Percentiles rank a stretch among this genome's conserved stretches.
These are phyloP conservation scores for Nepenthes gracilis DNA, from an alignment of 148 eudicot genomes.

Conservation along the genomic window DNA sequence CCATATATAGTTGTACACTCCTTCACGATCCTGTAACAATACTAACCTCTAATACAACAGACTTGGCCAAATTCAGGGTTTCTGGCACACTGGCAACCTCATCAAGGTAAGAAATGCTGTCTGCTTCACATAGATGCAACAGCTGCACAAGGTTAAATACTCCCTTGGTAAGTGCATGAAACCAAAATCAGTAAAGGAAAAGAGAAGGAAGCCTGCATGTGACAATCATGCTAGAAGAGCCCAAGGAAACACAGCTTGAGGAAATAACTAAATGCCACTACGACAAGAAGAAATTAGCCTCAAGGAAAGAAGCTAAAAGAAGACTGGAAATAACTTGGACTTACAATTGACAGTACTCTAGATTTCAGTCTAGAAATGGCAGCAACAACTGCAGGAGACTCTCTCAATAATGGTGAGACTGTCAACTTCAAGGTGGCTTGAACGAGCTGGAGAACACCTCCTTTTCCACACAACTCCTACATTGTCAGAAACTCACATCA, in stretches of 20 bases:
- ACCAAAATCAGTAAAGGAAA: no score
- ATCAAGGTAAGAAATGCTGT: conserved; percentile 78
- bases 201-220: no score
- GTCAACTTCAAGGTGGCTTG: conserved; percentile 51
- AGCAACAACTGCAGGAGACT: conserved; percentile 40
- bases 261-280: no score
- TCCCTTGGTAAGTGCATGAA: background rate
- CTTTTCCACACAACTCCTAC: conserved; percentile 81
- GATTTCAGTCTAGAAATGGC: conserved; percentile 78
- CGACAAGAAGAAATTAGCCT: background rate
- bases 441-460: conserved; percentile 70
- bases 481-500: conserved; percentile 9
- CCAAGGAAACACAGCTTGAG: no score
- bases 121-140: conserved; percentile 87
- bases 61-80: conserved; percentile 70
- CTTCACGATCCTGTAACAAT: conserved; percentile 1
- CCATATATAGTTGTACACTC: background rate
- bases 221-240: no score
- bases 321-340: conserved; percentile 17
- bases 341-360: conserved; percentile 71
- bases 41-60: conserved; percentile 73
- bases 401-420: conserved; percentile 21
- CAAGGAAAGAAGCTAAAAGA: background rate
- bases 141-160: conserved; percentile 38
- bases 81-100: conserved; percentile 64